Base-by-base conservation (phyloP, 345 rosid genomes). In the Citrus inodora region DNA sequence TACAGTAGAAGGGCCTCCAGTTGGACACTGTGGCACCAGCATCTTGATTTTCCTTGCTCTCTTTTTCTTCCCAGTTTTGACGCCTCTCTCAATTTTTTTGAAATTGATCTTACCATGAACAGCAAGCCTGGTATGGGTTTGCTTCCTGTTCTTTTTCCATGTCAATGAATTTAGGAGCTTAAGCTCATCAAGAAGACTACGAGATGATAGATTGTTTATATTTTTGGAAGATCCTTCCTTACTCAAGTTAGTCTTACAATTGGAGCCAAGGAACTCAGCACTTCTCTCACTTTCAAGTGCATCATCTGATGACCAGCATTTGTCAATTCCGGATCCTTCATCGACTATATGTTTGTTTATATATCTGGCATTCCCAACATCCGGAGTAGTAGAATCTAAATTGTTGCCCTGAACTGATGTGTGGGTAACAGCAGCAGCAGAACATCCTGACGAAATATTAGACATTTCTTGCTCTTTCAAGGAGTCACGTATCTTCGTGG, bases 131-230 rank as follows among this genome's bases (percentile, higher is more conserved):
- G 11, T 38, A 30, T 83, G 75, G 42, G 69, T 78, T 53, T 59
- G 81, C 56, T 76, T 76, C 72, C 24, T 74, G 67, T 85, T 81
- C 78, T 83, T 85, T 81, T 79, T 79, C 86, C 85, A 86, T 55
- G 88, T 84, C 81, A 87, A 80, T 32, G 83, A 83, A 80, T 86
- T 79, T 35, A 86, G 70, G 82, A 87, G 82, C 82, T 86, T 87
- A 73, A 89, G 90, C 79, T 89, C 92, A 69, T 85, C 92, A 77
- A 89, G 86, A 79, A 89, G 86, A 83, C 83, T 85, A 56, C 83
- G 78, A 16, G 83, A 69, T 42, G 78, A 61, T 67, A 79, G 83
- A 71, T 78, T 78, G 72, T 63, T 55, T 9, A 13, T 4, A 76
- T 65, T 79, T 76, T 77, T 70, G 65, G 76, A 70, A 71, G 73